Base-by-base conservation (phyloP, 192 early-diverging fungal genomes). In the Umbelopsis sp. region DNA sequence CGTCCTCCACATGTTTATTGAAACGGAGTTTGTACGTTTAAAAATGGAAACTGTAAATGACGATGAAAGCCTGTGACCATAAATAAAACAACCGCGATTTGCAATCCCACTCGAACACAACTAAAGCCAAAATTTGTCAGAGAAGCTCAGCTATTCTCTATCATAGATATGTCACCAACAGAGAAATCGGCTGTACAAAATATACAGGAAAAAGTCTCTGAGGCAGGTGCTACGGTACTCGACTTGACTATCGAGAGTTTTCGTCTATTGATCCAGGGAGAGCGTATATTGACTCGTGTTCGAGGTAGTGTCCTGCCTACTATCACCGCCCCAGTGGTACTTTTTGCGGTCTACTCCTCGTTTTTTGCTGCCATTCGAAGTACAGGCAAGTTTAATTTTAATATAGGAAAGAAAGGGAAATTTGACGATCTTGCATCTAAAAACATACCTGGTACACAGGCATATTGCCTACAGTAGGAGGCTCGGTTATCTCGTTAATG, bases 291-390 rank as follows among this genome's bases (percentile, higher is more conserved):
- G 31, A 62, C 56, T 34, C 56, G 56, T 29, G 31, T 62, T 34
- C 26, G 56, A 62, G 56, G 56, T 17, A 62, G 56, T 34, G 29
- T 62, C 20, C 16, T 62, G 32, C 56, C 56, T 34, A 32, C 56
- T 31, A 62, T 62, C 26, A 31, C 31, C 3, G 56, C 29, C 31
- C 56, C 56, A 3, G 31, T 62, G 20, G 56, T 62, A 7, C 31
- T 62, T 2, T 62, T 62, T 34, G 56, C 56, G 11, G 25, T 62
- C 17, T 62, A 62, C 26, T 22, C 56, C 31, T 62, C 56, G 4
- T 20, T 62, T 62, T 62, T 62, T 62, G 56, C 56, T 34, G 56
- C 56, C 17, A 29, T 62, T 20, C 56, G 56, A 29, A 62, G 29
- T 20, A 62, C 56, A 34, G 56, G 56, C 26, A 34, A 62, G 56